A percentile compares a stretch with the other conserved stretches of the same genome.
Evolutionary conservation across 148 eudicot species (phyloP).

Genomic region (Rhododendron simsii): DNA sequence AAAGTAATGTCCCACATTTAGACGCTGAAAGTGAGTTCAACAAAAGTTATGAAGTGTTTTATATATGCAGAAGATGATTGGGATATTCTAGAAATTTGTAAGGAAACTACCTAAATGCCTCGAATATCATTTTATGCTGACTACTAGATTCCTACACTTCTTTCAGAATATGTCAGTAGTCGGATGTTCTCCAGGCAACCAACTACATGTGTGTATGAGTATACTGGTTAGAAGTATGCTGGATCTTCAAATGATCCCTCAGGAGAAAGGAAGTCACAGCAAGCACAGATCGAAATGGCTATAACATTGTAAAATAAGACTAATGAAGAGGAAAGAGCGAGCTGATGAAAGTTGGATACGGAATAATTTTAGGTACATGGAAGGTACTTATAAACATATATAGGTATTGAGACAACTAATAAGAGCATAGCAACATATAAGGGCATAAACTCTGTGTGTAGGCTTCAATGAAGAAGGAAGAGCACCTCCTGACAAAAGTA

Average conservation of each 20-base stretch:
- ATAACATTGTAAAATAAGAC: neutral
- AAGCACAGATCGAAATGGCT: neutral
- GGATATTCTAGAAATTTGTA: too few species aligned
- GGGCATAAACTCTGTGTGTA: neutral
- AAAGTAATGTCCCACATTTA: too few species aligned
- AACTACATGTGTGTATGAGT: too few species aligned
- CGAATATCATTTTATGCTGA: too few species aligned
- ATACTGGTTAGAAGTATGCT: too few species aligned
- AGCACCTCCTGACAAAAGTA: neutral
- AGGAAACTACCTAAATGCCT: too few species aligned
- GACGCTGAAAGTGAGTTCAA: too few species aligned
- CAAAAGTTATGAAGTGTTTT: too few species aligned
- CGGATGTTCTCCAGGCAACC: neutral
- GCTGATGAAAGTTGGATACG: neutral
- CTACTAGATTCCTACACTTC: too few species aligned
- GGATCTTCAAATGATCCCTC: neutral
- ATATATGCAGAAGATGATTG: too few species aligned
- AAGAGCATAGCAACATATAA: neutral
- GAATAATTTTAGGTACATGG: neutral
- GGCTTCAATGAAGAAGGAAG: neutral
- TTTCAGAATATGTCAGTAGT: too few species aligned
- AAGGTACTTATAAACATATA: neutral
- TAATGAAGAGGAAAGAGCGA: neutral
- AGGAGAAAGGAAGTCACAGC: neutral
- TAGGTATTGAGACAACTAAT: neutral